Evolutionary conservation across 2,329 filamentous ascomycete species (phyloP), one percentile per base, ranked within the genome.

Genomic region (Botrytis paeoniae): DNA sequence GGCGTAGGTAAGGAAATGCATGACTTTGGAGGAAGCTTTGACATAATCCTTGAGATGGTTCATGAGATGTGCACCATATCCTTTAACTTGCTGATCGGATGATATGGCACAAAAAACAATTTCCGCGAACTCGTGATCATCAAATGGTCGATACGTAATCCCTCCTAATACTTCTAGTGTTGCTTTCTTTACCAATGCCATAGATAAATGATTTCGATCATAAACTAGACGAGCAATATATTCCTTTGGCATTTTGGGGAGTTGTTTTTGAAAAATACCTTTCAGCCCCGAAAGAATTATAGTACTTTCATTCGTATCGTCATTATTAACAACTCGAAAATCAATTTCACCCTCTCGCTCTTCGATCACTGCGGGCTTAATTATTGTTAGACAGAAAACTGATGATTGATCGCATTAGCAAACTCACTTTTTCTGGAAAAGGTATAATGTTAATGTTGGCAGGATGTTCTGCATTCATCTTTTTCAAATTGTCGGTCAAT

Each of bases 231-330:
- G 93, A 6, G 96, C 96, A 78, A 99, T 98, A 82, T 99, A 99
- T 81, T 98, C 96, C 83, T 98, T 98, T 22, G 96, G 96, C 96
- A 99, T 99, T 83, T 98, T 98, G 0, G 96, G 96, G 9, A 99
- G 86, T 81, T 99, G 96, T 79, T 98, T 98, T 82, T 99, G 96
- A 80, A 99, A 98, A 76, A 99, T 97, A 81, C 95, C 97, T 82
- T 98, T 99, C 72, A 99, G 86, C 22, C 96, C 96, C 0, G 95
- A 98, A 74, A 99, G 86, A 78, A 99, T 97, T 80, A 98, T 97
- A 77, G 95, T 91, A 80, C 93, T 97, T 80, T 97, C 94, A 76
- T 92, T 89, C 54, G 91, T 87, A 79, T 93, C 92, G 80, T 99
- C 96, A 81, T 99, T 99, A 86, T 98, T 98, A 79, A 99, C 96